Evolutionary conservation across 2,329 filamentous ascomycete genomes (phyloP), one percentile per base, ranked within the genome.

Genomic region (Sphaerulina populicola): DNA sequence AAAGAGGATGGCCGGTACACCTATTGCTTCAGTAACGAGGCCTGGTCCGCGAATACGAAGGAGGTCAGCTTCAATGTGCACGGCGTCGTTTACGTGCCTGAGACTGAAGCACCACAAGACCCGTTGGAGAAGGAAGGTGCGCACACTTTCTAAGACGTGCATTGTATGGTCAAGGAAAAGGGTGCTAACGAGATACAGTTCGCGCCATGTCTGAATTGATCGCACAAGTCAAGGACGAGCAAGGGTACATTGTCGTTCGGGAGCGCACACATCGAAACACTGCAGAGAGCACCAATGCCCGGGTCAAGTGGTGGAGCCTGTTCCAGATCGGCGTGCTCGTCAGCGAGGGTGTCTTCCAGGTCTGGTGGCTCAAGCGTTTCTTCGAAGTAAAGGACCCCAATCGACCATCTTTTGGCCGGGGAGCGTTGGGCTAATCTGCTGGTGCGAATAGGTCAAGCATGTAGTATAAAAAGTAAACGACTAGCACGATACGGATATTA

Each of bases 61-160:
- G 93, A 98, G 71, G 91, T 98, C 48, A 94, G 88, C 51, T 98
- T 98, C 81, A 98, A 98, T 71, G 93, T 98, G 47, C 93, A 98
- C 73, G 93, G 93, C 62, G 88, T 98, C 60, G 91, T 98, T 67
- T 98, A 97, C 72, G 89, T 98, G 46, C 86, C 87, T 50, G 93
- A 97, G 71, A 77, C 80, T 54, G 91, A 97, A 64, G 78, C 85
- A 54, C 81, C 86, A 27, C 80, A 85, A 62, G 91, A 97, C 66
- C 93, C 93, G 15, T 76, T 98, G 60, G 93, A 98, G 70, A 78
- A 79, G 57, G 93, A 97, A 81, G 84, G 88, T 91, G 77, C 56
- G 75, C 68, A 40, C 8, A 39, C 47, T 47, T 14, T 38, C 38
- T 42, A 21, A 18, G 29, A 47, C 6, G 35, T 15, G 15, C 6